These are phyloP conservation scores for Arxiozyma heterogenica DNA, from an alignment of 1,139 yeast species.

Conservation along the genomic window DNA sequence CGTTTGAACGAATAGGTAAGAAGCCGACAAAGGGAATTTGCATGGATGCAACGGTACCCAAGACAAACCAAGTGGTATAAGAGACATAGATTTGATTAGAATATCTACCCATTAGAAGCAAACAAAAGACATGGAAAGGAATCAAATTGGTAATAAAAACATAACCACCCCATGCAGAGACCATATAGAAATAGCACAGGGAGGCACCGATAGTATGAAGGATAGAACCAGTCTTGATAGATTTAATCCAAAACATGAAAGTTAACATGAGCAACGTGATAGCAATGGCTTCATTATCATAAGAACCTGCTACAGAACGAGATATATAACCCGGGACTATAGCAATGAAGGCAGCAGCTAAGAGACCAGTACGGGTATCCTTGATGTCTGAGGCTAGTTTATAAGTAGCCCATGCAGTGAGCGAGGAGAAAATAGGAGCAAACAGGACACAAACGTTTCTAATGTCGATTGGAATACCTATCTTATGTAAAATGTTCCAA, in stretches of 20 bases:
- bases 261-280: slow-evolving; percentile 93
- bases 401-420: slow-evolving; percentile 91
- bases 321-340: slow-evolving; percentile 98
- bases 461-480: slow-evolving; percentile 78
- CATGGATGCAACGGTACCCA: slow-evolving; percentile 96
- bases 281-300: slow-evolving; percentile 98
- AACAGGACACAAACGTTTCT: slow-evolving; percentile 91
- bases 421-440: slow-evolving; percentile 93
- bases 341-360: slow-evolving; percentile 92
- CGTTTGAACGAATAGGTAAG: slow-evolving; percentile 91
- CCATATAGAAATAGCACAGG: slow-evolving; percentile 93
- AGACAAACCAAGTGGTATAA: slow-evolving; percentile 91
- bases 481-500: slow-evolving; percentile 60
- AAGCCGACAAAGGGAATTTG: slow-evolving; percentile 98
- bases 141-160: slow-evolving; percentile 96
- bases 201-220: slow-evolving; percentile 81
- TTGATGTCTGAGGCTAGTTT: slow-evolving; percentile 84
- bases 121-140: slow-evolving; percentile 88
- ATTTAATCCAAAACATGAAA: slow-evolving; percentile 91
- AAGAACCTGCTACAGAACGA: slow-evolving; percentile 96
- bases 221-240: slow-evolving; percentile 83
- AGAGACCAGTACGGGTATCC: slow-evolving; percentile 78
- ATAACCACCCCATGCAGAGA: slow-evolving; percentile 99
- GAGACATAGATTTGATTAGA: slow-evolving; percentile 76
- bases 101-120: slow-evolving; percentile 91